These are phyloP conservation scores for Prunus yedoensis DNA, from an alignment of 331 rosid genomes.

Conservation along the genomic window DNA sequence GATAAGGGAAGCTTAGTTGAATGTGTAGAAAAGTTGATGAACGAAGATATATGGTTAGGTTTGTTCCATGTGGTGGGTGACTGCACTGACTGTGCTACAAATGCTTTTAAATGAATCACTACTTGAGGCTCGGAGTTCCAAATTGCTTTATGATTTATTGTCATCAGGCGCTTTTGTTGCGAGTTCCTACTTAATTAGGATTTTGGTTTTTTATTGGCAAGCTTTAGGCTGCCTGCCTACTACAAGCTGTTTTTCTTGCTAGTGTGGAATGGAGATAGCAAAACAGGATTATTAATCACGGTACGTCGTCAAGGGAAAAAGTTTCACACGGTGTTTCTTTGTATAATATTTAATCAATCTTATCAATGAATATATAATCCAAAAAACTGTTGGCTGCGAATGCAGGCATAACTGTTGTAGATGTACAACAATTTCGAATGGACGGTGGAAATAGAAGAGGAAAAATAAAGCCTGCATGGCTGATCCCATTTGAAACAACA, in stretches of 20 bases:
- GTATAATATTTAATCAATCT: background rate
- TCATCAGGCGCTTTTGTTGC: too few relatives aligned
- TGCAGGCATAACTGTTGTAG: background rate
- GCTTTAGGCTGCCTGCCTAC: too few relatives aligned
- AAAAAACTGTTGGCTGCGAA: background rate
- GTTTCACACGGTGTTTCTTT: too few relatives aligned
- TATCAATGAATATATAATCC: background rate
- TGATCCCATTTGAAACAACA: background rate
- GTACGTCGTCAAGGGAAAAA: background rate
- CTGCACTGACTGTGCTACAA: background rate
- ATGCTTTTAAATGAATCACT: background rate
- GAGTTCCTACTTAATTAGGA: too few relatives aligned
- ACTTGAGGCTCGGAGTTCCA: background rate
- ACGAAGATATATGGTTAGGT: conserved; percentile 24
- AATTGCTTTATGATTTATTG: background rate
- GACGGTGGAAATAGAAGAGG: background rate
- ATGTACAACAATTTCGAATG: background rate
- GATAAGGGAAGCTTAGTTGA: conserved; percentile 16
- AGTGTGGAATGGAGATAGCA: too few relatives aligned
- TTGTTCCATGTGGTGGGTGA: conserved; percentile 4
- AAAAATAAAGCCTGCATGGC: background rate
- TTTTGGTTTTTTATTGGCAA: too few relatives aligned
- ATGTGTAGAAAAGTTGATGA: conserved; percentile 18
- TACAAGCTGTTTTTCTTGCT: too few relatives aligned
- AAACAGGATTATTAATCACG: too few relatives aligned